Evolutionary conservation across 2,329 filamentous ascomycete genomes (phyloP), one percentile per base, ranked within the genome.

Genomic region (Rhytidhysteron rufulum): DNA sequence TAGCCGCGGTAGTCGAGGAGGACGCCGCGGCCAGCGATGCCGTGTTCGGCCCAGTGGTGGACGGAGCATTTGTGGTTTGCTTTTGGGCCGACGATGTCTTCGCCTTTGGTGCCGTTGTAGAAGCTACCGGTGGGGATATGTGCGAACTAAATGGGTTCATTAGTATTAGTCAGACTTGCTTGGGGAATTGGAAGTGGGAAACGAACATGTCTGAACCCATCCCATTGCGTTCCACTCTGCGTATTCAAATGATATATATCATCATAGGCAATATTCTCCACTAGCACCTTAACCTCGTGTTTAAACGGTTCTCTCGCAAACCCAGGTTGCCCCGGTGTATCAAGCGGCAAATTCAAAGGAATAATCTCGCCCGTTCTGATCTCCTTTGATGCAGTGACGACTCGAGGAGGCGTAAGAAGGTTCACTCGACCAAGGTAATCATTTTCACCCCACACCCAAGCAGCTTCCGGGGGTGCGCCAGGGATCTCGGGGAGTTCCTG

Each of bases 381-480:
- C 48, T 80, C 75, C 29, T 64, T 65, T 2, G 72, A 61, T 3
- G 78, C 76, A 9, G 70, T 70, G 34, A 74, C 71, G 25, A 81
- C 76, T 11, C 77, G 67, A 4, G 66, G 58, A 1, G 77, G 76
- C 0, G 77, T 81, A 13, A 80, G 63, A 7, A 80, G 70, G 42
- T 81, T 80, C 31, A 80, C 53, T 32, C 77, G 67, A 10, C 73
- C 73, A 37, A 72, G 60, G 47, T 69, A 63, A 49, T 79, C 77
- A 53, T 78, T 66, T 30, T 74, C 65, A 10, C 78, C 78, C 78
- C 78, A 81, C 19, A 79, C 73, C 78, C 78, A 82, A 15, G 77
- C 77, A 15, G 78, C 76, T 20, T 69, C 74, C 15, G 73, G 64
- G 0, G 77, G 78, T 2, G 75, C 75, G 24, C 71, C 72, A 1